These are phyloP conservation scores for Pythium pectinolyticum DNA, from an alignment of 352 stramenopile genomes.

Conservation along the genomic window DNA sequence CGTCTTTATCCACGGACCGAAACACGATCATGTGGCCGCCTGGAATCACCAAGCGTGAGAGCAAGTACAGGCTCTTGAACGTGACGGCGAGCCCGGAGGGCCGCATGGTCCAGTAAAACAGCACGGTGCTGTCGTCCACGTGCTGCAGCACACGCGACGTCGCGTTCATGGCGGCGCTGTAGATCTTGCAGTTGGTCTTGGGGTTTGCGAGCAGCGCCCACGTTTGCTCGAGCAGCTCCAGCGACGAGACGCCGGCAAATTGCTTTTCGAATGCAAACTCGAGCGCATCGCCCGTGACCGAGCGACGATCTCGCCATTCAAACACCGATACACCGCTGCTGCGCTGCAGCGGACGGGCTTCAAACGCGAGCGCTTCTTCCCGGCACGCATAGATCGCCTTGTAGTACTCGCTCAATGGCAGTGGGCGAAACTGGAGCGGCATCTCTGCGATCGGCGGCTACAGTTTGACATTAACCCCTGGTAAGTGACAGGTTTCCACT, in stretches of 20 bases:
- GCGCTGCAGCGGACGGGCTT: too few species aligned
- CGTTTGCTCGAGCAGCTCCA: constrained; percentile 7
- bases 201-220: constrained; percentile 8
- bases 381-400: not conserved
- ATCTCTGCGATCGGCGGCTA: not conserved
- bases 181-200: constrained; percentile 5
- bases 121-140: constrained; percentile 10
- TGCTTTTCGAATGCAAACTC: constrained; percentile 14
- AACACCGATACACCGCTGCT: constrained; percentile 10
- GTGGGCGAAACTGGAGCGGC: not conserved
- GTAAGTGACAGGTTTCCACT: not conserved
- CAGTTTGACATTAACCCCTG: not conserved
- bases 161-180: constrained; percentile 10
- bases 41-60: not conserved
- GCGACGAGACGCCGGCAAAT: not conserved
- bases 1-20: constrained; percentile 7
- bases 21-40: constrained; percentile 10
- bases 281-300: not conserved
- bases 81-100: not conserved
- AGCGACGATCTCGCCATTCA: constrained; percentile 7
- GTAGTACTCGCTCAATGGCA: not conserved
- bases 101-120: constrained; percentile 13
- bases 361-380: not conserved
- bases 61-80: constrained; percentile 9
- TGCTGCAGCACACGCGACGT: constrained; percentile 6